A percentile compares a stretch with the other conserved stretches of the same genome.
These are phyloP conservation scores for Epichloe aotearoae DNA, from an alignment of 2,329 filamentous ascomycete species.

Conservation along the genomic window DNA sequence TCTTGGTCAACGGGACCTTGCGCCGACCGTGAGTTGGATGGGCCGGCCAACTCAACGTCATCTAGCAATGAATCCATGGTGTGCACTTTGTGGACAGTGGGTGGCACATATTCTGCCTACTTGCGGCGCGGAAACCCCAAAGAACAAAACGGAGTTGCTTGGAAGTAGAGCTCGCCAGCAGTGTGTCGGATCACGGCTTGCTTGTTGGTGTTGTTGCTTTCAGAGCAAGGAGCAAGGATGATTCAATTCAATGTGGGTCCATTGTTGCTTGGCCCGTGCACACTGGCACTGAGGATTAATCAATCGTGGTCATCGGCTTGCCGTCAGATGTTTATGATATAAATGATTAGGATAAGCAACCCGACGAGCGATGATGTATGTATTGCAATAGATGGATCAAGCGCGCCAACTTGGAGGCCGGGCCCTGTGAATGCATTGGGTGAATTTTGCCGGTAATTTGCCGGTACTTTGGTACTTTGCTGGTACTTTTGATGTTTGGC, in stretches of 20 bases:
- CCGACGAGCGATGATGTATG: too few species aligned
- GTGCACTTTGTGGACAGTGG: neutral
- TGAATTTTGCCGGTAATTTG: too few species aligned
- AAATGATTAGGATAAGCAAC: too few species aligned
- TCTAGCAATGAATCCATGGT: neutral
- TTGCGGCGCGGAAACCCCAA: neutral
- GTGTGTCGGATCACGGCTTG: neutral
- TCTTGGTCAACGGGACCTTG: slow-evolving; percentile 1
- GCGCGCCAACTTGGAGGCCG: too few species aligned
- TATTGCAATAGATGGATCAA: too few species aligned
- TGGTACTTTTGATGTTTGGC: too few species aligned
- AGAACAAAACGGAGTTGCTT: too few species aligned
- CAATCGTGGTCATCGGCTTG: neutral
- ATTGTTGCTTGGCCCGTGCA: neutral
- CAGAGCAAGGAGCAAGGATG: neutral
- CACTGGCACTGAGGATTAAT: neutral
- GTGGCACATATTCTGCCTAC: neutral
- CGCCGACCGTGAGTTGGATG: neutral
- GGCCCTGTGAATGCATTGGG: too few species aligned
- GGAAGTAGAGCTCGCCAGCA: neutral
- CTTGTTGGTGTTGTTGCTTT: neutral
- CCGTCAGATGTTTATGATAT: too few species aligned
- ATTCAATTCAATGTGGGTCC: neutral
- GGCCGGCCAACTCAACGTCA: neutral
- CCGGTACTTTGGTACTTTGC: too few species aligned